A percentile compares a stretch with the other conserved stretches of the same genome.
Conservation (phyloP, 1,139 yeast genomes). For the Taphrina wiesneri region DNA sequence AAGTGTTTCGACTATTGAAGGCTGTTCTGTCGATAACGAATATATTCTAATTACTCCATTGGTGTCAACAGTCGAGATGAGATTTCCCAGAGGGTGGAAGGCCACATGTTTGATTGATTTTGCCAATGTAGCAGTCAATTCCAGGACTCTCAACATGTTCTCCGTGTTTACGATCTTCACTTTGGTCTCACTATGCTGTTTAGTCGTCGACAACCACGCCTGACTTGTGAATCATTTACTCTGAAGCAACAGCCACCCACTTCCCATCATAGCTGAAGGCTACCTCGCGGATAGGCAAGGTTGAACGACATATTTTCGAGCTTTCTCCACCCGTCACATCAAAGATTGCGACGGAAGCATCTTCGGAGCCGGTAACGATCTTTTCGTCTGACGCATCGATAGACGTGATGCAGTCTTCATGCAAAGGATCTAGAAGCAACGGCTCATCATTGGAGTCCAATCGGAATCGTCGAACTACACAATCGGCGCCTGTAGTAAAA, state of each 20-base stretch:
- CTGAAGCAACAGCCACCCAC: slow-evolving; percentile 72
- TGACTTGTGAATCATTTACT: slow-evolving; percentile 43
- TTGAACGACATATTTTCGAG: slow-evolving; percentile 45
- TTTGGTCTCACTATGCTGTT: slow-evolving; percentile 52
- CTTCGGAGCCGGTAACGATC: slow-evolving; percentile 47
- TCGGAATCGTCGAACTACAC: slow-evolving; percentile 46
- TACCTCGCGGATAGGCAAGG: slow-evolving; percentile 68
- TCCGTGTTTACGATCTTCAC: slow-evolving; percentile 57
- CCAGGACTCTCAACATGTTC: slow-evolving; percentile 47
- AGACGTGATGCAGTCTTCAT: slow-evolving; percentile 43
- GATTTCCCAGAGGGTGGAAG: slow-evolving; percentile 62
- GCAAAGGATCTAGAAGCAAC: slow-evolving; percentile 43
- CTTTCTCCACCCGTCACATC: slow-evolving; percentile 42
- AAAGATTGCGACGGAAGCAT: slow-evolving; percentile 47
- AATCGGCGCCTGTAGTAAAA: slow-evolving; percentile 47
- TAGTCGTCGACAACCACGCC: background rate
- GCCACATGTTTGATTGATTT: slow-evolving; percentile 56
- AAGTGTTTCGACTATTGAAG: slow-evolving; percentile 51
- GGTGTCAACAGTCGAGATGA: slow-evolving; percentile 62
- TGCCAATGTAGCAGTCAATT: slow-evolving; percentile 44
- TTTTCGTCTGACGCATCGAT: slow-evolving; percentile 39
- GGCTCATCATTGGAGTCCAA: slow-evolving; percentile 45
- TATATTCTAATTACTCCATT: slow-evolving; percentile 69
- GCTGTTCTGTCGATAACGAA: slow-evolving; percentile 55
- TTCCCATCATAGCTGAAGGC: slow-evolving; percentile 69